Conservation (phyloP, 2,329 filamentous ascomycete species). For the Oidium heveae region DNA sequence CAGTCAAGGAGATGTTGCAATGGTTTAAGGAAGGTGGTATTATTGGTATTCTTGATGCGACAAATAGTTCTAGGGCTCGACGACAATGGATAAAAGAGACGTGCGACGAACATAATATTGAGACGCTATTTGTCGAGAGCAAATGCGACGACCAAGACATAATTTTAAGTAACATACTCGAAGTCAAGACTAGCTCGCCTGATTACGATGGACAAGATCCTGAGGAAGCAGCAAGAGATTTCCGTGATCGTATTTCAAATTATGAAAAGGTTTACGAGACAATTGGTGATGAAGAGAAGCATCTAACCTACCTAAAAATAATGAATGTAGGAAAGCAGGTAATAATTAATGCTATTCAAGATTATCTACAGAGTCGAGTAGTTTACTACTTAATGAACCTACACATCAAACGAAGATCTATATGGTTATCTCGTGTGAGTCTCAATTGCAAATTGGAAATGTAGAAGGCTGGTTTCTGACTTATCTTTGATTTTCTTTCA, state of each 20-base stretch:
- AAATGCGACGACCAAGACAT: constrained; percentile 89
- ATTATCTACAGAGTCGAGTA: constrained; percentile 86
- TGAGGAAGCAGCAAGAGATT: constrained; percentile 71
- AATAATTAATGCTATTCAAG: constrained; percentile 92
- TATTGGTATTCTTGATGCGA: constrained; percentile 87
- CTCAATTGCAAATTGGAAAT: background rate
- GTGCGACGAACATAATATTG: constrained; percentile 51
- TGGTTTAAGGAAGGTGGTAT: constrained; percentile 66
- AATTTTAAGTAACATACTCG: constrained; percentile 94
- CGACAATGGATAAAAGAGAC: constrained; percentile 76
- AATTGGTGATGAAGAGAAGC: constrained; percentile 66
- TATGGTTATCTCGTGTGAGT: constrained; percentile 80
- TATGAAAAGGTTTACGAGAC: constrained; percentile 95
- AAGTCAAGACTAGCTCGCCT: constrained; percentile 89
- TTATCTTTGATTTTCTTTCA: constrained; percentile 4
- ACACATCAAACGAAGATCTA: constrained; percentile 85
- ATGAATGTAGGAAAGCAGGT: constrained; percentile 91
- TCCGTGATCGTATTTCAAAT: constrained; percentile 80
- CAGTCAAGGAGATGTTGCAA: constrained; percentile 74
- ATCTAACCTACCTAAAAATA: constrained; percentile 88
- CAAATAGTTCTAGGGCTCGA: constrained; percentile 78
- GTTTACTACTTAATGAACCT: constrained; percentile 98
- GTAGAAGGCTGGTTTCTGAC: background rate
- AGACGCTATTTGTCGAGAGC: constrained; percentile 88
- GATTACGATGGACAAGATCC: constrained; percentile 91